Conservation (phyloP, 345 rosid species). For the Orychophragmus violaceus region DNA sequence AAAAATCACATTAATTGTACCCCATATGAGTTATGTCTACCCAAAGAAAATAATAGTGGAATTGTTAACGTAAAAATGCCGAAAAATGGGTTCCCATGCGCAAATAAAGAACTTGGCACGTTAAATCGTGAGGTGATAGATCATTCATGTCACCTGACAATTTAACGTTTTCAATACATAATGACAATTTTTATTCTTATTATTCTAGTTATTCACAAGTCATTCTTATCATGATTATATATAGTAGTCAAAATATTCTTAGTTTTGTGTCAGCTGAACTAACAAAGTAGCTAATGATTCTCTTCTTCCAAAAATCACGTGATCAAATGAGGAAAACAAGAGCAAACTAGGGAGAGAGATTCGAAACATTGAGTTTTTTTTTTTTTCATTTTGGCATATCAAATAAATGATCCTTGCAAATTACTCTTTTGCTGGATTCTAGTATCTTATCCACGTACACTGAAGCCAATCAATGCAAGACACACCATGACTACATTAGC, state of each 20-base stretch:
- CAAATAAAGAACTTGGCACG: conserved; percentile 7
- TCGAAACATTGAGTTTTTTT: neutral
- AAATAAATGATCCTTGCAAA: neutral
- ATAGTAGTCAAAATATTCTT: no score
- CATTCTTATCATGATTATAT: conserved; percentile 11
- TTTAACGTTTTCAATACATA: conserved; percentile 4
- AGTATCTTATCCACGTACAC: conserved; percentile 48
- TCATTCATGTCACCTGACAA: conserved; percentile 26
- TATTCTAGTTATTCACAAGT: conserved; percentile 6
- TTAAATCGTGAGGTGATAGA: conserved; percentile 20
- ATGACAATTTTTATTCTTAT: neutral
- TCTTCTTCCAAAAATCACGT: conserved; percentile 3
- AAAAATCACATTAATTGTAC: neutral
- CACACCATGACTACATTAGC: neutral
- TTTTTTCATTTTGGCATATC: neutral
- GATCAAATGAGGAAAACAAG: neutral
- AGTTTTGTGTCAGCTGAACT: conserved; percentile 6
- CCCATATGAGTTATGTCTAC: neutral
- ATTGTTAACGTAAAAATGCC: conserved; percentile 9
- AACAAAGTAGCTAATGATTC: conserved; percentile 19
- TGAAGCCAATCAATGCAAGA: conserved; percentile 56
- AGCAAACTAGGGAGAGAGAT: neutral
- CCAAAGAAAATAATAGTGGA: neutral
- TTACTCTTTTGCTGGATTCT: neutral
- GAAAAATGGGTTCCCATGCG: conserved; percentile 24